Percentiles rank a stretch among this genome's conserved stretches.
These are phyloP conservation scores for Termitomyces eurrhizus DNA, from an alignment of 768 basidiomycete species.

Conservation along the genomic window DNA sequence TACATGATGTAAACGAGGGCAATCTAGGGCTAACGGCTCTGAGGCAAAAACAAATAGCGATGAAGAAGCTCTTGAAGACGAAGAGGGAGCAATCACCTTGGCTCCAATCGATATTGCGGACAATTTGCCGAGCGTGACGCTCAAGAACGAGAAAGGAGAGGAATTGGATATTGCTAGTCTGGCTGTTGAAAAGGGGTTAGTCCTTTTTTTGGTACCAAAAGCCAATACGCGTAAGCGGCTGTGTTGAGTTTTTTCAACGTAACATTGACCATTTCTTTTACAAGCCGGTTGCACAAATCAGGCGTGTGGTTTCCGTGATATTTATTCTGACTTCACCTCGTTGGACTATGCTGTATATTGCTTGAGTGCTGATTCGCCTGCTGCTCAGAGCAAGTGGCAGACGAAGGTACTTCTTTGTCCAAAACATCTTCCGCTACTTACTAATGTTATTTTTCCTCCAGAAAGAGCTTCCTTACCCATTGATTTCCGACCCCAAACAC, in stretches of 20 bases:
- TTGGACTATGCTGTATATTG: slow-evolving; percentile 77
- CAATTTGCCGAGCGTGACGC: slow-evolving; percentile 60
- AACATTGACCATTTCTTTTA: background rate
- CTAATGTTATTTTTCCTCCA: slow-evolving; percentile 23
- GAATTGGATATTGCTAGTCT: slow-evolving; percentile 68
- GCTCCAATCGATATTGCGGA: slow-evolving; percentile 67
- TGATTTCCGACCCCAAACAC: slow-evolving; percentile 88
- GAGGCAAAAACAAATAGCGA: slow-evolving; percentile 32
- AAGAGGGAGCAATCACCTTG: slow-evolving; percentile 21
- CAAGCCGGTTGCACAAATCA: slow-evolving; percentile 88
- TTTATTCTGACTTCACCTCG: slow-evolving; percentile 69
- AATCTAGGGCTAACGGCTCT: background rate
- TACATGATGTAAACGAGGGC: background rate
- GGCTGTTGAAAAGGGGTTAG: slow-evolving; percentile 65
- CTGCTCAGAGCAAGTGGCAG: slow-evolving; percentile 82
- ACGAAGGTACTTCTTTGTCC: slow-evolving; percentile 52
- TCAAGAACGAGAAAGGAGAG: slow-evolving; percentile 85
- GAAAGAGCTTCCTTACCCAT: slow-evolving; percentile 81
- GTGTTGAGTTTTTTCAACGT: background rate
- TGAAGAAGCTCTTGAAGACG: slow-evolving; percentile 15
- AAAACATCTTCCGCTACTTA: background rate
- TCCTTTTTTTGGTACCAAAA: slow-evolving; percentile 82
- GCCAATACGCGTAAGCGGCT: slow-evolving; percentile 71
- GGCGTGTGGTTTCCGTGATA: slow-evolving; percentile 89
- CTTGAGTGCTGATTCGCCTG: slow-evolving; percentile 72